These are phyloP conservation scores for Baorangia bicolor DNA, from an alignment of 768 basidiomycete genomes.

Conservation along the genomic window DNA sequence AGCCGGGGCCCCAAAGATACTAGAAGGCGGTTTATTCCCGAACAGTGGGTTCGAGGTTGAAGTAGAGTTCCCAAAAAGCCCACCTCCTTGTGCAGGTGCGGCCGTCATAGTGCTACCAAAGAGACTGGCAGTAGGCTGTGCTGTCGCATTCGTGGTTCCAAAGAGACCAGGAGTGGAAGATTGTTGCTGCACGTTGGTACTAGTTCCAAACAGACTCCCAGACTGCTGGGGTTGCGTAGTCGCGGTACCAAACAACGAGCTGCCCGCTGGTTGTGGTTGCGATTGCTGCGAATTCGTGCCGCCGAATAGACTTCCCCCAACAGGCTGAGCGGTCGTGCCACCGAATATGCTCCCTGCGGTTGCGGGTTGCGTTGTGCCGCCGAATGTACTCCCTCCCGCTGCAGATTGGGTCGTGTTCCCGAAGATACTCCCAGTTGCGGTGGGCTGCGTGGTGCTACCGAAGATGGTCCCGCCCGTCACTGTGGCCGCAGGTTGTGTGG, in stretches of 20 bases:
- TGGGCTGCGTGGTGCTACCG: constrained; percentile 13
- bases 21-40: constrained; percentile 34
- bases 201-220: constrained; percentile 18
- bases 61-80: constrained; percentile 29
- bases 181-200: constrained; percentile 19
- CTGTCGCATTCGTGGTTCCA: constrained; percentile 18
- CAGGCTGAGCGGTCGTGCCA: constrained; percentile 19
- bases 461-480: constrained; percentile 9
- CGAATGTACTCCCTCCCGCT: constrained; percentile 22
- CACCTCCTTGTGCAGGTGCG: constrained; percentile 17
- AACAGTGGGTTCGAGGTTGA: constrained; percentile 35
- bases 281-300: constrained; percentile 16
- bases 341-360: constrained; percentile 24
- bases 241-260: constrained; percentile 23
- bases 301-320: constrained; percentile 27
- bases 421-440: constrained; percentile 13
- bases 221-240: constrained; percentile 21
- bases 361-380: constrained; percentile 17
- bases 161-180: constrained; percentile 26
- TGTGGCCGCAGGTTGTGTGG: constrained; percentile 13
- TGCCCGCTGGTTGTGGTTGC: constrained; percentile 13
- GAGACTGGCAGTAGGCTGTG: constrained; percentile 21
- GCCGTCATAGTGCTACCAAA: constrained; percentile 29
- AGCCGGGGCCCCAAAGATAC: constrained; percentile 30
- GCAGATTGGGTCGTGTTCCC: constrained; percentile 8